Evolutionary conservation across 441 rosid species (phyloP), one percentile per base, ranked within the genome.

Genomic region (Capsella rubella): DNA sequence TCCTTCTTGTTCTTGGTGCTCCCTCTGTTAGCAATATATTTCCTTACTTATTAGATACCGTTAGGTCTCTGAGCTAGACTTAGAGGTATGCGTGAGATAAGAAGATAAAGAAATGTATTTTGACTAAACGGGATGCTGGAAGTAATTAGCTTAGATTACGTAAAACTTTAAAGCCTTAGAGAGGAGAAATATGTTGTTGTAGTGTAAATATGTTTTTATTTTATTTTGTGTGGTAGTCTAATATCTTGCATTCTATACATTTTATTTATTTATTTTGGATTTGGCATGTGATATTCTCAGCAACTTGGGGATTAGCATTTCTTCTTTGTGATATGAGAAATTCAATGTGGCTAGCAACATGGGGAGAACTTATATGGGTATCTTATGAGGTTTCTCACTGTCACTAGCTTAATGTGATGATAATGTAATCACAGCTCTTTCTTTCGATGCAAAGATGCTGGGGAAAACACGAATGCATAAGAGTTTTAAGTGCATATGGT

Each of bases 11-110:
- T 60, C 51, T 56, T 46, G 62, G 42, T 43, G 4, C 27, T 54
- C 40, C 11, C 8, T 13, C 47, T 50, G 18, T 50, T 49, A 31
- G 40, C 31, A 29, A 42, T 50, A 51, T 31, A 10, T 49, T n/a
- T 51, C 49, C 27, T 40, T 59, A 49, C 52, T 59, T 40, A 31
- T 18, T 28, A 29, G 11, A 45, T 27, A 54, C 35, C 32, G 61
- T 53, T 6, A 15, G 50, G 69, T 61, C 31, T 69, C 51, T 47
- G 42, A 75, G 73, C 40, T 51, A 49, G 43, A 27, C n/a, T 58
- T 31, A 7, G 12, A 27, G 59, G 42, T 42, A 55, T 64, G 39
- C 70, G 4, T 49, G 1, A 27, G 18, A 55, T 47, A 1, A 47
- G 9, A 1, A 47, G 9, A 37, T 49, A 28, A 65, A 37, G 3